phyloP scores from a whole-genome alignment of 192 early-diverging fungal genomes.

The Entrophospora sp. region DNA sequence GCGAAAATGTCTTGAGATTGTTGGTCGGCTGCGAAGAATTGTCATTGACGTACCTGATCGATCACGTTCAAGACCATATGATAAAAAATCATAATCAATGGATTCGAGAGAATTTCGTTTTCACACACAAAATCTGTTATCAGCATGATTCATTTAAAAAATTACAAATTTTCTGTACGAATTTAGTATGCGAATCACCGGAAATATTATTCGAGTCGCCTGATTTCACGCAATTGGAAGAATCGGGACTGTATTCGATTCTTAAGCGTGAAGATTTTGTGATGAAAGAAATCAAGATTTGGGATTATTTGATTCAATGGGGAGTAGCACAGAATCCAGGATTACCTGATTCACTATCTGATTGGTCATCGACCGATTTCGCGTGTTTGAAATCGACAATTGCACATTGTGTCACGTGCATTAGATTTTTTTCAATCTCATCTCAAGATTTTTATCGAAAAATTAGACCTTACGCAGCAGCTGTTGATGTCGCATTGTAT shows the following conservation, averaged over 20 bases:
- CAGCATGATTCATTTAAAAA: neutral
- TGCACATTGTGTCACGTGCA: neutral
- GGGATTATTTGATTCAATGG: slow-evolving; percentile 4
- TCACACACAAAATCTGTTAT: neutral
- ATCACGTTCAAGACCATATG: neutral
- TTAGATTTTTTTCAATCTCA: neutral
- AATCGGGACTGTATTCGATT: neutral
- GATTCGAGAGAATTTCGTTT: neutral
- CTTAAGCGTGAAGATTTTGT: slow-evolving; percentile 8
- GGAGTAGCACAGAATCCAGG: neutral
- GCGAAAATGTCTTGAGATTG: neutral
- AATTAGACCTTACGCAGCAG: slow-evolving; percentile 1
- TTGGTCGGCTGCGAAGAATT: neutral
- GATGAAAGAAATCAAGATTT: neutral
- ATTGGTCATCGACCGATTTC: neutral
- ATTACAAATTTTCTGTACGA: neutral
- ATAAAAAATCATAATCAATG: neutral
- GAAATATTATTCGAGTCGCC: neutral
- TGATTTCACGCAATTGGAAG: neutral
- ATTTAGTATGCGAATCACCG: neutral
- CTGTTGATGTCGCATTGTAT: no score
- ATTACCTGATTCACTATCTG: neutral
- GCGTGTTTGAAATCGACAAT: neutral
- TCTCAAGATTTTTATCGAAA: neutral
- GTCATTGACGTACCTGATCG: neutral